A percentile compares a stretch with the other conserved stretches of the same genome.
These are phyloP conservation scores for Rhodotorula sp. DNA, from an alignment of 1,284 basidiomycete genomes.

Conservation along the genomic window DNA sequence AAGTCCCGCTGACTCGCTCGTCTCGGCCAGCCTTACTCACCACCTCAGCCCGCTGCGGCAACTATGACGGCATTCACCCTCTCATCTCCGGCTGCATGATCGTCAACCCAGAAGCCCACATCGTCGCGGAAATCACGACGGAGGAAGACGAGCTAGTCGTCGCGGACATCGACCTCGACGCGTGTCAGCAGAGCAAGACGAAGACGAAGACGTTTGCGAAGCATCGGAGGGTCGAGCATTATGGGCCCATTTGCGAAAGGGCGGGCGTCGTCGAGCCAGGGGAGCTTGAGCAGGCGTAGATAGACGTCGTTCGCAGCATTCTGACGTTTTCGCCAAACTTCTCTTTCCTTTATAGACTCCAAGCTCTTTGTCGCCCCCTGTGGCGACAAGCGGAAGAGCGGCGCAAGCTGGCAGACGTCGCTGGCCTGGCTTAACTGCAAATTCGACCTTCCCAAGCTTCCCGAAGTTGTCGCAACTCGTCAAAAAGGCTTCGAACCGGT, in stretches of 20 bases:
- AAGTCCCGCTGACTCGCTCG: not conserved
- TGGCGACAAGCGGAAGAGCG: no score
- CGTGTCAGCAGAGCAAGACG: slow-evolving; percentile 45
- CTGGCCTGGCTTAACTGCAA: no score
- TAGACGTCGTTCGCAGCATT: not conserved
- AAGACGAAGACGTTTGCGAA: slow-evolving; percentile 37
- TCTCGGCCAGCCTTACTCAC: slow-evolving; percentile 42
- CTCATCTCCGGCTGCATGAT: slow-evolving; percentile 46
- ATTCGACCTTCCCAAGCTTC: no score
- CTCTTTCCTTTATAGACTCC: no score
- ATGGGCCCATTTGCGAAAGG: slow-evolving; percentile 22
- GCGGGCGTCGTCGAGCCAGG: slow-evolving; percentile 34
- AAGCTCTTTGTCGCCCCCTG: no score
- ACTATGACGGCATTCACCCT: slow-evolving; percentile 44
- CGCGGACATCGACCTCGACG: slow-evolving; percentile 46
- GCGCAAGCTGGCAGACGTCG: no score
- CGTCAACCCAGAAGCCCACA: slow-evolving; percentile 46
- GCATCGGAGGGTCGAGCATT: slow-evolving; percentile 36
- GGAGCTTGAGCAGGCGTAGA: slow-evolving; percentile 4
- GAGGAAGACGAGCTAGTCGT: slow-evolving; percentile 46
- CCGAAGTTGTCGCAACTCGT: no score
- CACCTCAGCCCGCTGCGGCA: slow-evolving; percentile 43
- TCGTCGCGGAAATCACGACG: slow-evolving; percentile 46
- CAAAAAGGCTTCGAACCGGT: no score
- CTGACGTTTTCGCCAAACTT: no score